Percentiles rank a stretch among this genome's conserved stretches.
These are phyloP conservation scores for Polyplosphaeria fusca DNA, from an alignment of 495 filamentous ascomycete genomes.

Conservation along the genomic window DNA sequence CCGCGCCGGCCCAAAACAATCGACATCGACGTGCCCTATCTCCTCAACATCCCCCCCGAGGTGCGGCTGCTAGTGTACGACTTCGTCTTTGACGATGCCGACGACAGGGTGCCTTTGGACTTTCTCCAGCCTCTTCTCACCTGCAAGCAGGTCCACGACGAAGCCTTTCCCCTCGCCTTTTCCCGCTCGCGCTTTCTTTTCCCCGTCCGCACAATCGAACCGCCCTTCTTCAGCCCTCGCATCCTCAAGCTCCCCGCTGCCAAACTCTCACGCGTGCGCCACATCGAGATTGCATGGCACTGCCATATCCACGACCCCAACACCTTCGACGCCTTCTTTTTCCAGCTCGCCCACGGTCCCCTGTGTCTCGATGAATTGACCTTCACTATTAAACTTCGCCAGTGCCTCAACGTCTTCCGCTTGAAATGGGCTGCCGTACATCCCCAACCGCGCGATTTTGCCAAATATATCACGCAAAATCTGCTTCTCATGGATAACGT, in stretches of 20 bases:
- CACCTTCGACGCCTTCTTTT: neutral
- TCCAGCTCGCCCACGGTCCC: neutral
- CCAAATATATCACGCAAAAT: constrained; percentile 1
- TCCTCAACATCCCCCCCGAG: constrained; percentile 17
- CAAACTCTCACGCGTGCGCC: constrained; percentile 6
- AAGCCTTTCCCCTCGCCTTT: constrained; percentile 8
- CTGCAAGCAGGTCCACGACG: constrained; percentile 12
- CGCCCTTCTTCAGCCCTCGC: neutral
- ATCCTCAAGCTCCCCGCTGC: constrained; percentile 5
- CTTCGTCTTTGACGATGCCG: constrained; percentile 9
- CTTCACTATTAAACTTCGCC: neutral
- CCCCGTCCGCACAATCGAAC: neutral
- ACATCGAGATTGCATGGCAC: constrained; percentile 4
- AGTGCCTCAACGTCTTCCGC: neutral
- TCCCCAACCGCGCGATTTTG: neutral
- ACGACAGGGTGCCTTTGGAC: neutral
- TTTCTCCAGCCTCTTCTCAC: constrained; percentile 11
- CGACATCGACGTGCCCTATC: constrained; percentile 11
- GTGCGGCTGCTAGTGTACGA: constrained; percentile 19
- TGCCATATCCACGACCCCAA: neutral
- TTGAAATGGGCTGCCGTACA: neutral
- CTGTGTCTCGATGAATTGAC: constrained; percentile 3
- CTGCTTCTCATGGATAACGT: constrained; percentile 13
- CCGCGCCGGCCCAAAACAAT: neutral
- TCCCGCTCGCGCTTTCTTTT: constrained; percentile 7